Evolutionary conservation across 2,329 filamentous ascomycete species (phyloP).

Genomic region (Fusarium staphyleae): DNA sequence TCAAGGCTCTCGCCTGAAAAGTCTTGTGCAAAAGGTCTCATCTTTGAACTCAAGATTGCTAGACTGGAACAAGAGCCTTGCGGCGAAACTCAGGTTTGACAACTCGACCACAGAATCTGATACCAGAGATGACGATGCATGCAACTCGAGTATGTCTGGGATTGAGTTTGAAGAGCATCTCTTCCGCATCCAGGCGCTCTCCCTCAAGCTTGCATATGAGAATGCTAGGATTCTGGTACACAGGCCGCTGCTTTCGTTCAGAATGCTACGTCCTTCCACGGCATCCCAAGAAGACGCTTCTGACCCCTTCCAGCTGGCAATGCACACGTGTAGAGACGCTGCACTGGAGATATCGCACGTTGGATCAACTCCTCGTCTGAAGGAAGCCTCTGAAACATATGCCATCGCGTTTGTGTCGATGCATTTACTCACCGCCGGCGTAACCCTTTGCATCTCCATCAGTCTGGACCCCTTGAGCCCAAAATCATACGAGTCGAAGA

Average conservation of each 20-base stretch:
- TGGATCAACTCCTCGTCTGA: constrained; percentile 15
- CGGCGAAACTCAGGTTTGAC: constrained; percentile 3
- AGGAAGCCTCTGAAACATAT: constrained; percentile 33
- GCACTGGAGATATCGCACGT: constrained; percentile 35
- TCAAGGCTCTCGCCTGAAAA: not conserved
- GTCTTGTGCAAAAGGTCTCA: not conserved
- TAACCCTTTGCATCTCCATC: constrained; percentile 36
- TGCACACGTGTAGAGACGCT: constrained; percentile 31
- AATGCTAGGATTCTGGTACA: constrained; percentile 45
- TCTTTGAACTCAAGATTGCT: not conserved
- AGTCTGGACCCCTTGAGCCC: constrained; percentile 30
- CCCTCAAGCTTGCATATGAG: constrained; percentile 45
- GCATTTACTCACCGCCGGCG: constrained; percentile 39
- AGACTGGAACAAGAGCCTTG: not conserved
- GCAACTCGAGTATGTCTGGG: not conserved
- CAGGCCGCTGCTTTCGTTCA: constrained; percentile 24
- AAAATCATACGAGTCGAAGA: constrained; percentile 30
- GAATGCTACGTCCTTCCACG: not conserved
- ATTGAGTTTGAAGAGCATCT: constrained; percentile 22
- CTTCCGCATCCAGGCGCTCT: constrained; percentile 44
- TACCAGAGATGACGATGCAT: not conserved
- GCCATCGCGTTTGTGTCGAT: constrained; percentile 36
- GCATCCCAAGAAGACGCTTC: not conserved
- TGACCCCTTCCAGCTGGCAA: constrained; percentile 28
- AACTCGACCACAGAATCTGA: not conserved